Conservation (phyloP, 495 filamentous ascomycete species). For the Neurospora discreta region DNA sequence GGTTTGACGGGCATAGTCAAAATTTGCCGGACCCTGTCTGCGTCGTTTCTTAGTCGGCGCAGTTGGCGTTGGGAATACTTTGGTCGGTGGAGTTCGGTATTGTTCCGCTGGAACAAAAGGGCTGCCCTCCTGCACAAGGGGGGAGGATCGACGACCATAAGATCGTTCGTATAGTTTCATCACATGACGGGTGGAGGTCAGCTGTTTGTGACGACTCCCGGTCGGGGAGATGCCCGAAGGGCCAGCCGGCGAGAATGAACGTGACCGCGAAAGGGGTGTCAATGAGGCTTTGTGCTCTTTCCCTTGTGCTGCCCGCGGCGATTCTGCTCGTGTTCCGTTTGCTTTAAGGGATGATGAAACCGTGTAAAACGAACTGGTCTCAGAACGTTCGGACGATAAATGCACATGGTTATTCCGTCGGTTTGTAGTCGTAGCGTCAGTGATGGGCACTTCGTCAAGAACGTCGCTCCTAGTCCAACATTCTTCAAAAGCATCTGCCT, state of each 20-base stretch:
- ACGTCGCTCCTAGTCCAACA: constrained; percentile 40
- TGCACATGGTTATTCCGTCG: constrained; percentile 27
- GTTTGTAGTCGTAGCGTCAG: constrained; percentile 24
- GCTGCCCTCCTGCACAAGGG: constrained; percentile 19
- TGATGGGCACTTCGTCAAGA: constrained; percentile 37
- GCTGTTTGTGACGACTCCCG: constrained; percentile 27
- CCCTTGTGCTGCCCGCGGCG: constrained; percentile 19
- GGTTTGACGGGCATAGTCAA: not conserved
- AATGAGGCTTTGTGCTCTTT: constrained; percentile 31
- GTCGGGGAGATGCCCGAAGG: constrained; percentile 18
- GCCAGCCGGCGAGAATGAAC: constrained; percentile 34
- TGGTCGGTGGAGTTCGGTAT: not conserved
- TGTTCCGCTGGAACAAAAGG: constrained; percentile 7
- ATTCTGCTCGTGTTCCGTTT: constrained; percentile 18
- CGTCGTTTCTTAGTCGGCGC: not conserved
- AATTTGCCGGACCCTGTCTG: not conserved
- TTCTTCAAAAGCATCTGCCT: constrained; percentile 48
- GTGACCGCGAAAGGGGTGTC: constrained; percentile 31
- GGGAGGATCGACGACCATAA: constrained; percentile 28
- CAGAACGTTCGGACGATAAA: constrained; percentile 22
- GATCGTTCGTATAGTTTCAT: not conserved
- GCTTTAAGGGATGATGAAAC: constrained; percentile 10
- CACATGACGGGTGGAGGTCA: constrained; percentile 16
- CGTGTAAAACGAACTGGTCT: constrained; percentile 4
- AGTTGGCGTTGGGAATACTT: not conserved